phyloP scores from a whole-genome alignment of 2,329 filamentous ascomycete species.

The Ascochyta viciae-villosae region DNA sequence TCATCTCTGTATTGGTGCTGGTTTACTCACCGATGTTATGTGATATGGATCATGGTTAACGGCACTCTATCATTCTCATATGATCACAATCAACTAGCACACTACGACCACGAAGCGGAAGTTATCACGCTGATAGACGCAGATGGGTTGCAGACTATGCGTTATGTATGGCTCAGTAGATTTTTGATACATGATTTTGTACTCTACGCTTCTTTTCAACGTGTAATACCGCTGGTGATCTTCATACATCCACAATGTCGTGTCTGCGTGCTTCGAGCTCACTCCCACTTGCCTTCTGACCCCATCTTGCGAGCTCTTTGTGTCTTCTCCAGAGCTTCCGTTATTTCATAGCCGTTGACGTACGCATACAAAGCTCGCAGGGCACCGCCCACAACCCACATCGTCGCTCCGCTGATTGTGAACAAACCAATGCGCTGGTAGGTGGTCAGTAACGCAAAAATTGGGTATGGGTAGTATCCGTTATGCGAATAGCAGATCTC shows the following conservation, averaged over 20 bases:
- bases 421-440: slow-evolving; percentile 74
- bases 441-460: slow-evolving; percentile 74
- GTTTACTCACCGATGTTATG: slow-evolving; percentile 1
- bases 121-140: neutral
- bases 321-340: slow-evolving; percentile 28
- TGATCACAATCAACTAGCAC: slow-evolving; percentile 14
- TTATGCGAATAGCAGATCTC: slow-evolving; percentile 74
- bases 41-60: slow-evolving; percentile 23
- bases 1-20: slow-evolving; percentile 2
- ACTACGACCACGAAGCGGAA: neutral
- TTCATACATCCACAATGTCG: neutral
- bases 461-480: slow-evolving; percentile 82
- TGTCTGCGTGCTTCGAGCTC: neutral
- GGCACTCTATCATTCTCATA: slow-evolving; percentile 13
- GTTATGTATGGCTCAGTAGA: slow-evolving; percentile 6
- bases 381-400: slow-evolving; percentile 72
- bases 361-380: slow-evolving; percentile 74
- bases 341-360: slow-evolving; percentile 63
- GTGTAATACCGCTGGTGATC: neutral
- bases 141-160: slow-evolving; percentile 2
- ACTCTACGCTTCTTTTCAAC: neutral
- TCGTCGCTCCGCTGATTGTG: slow-evolving; percentile 70
- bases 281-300: slow-evolving; percentile 29
- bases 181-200: slow-evolving; percentile 23
- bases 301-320: slow-evolving; percentile 29